Conservation (phyloP, 352 stramenopile genomes). For the Plasmopara halstedii region DNA sequence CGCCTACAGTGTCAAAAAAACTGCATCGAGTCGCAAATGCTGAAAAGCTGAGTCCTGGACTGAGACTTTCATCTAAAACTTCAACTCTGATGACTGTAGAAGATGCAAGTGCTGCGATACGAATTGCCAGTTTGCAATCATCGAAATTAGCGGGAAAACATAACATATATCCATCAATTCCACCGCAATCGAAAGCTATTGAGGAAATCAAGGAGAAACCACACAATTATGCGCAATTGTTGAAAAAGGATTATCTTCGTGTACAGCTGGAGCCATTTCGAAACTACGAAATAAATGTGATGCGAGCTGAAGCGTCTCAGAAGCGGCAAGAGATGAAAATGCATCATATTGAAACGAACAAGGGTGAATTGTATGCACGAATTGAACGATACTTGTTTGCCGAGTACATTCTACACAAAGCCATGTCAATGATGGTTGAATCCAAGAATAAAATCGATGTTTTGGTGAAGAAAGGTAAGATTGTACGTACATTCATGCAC, state of each 20-base stretch:
- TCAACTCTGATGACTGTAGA: conserved; percentile 10
- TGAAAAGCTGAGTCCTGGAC: conserved; percentile 9
- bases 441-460: conserved; percentile 60
- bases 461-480: conserved; percentile 64
- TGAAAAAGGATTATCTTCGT: conserved; percentile 44
- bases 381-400: conserved; percentile 72
- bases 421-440: conserved; percentile 42
- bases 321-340: conserved; percentile 81
- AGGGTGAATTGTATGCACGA: conserved; percentile 64
- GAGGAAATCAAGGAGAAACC: not conserved
- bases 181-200: not conserved
- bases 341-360: conserved; percentile 76
- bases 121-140: conserved; percentile 45
- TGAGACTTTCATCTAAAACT: conserved; percentile 7
- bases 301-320: conserved; percentile 64
- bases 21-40: conserved; percentile 8
- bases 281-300: conserved; percentile 80
- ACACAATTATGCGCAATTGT: conserved; percentile 22
- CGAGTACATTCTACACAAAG: conserved; percentile 72
- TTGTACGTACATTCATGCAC: not conserved
- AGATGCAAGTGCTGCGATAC: conserved; percentile 25
- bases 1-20: conserved; percentile 38
- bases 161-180: conserved; percentile 44
- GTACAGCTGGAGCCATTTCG: conserved; percentile 77
- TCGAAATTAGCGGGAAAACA: conserved; percentile 21